Evolutionary conservation across 2,329 filamentous ascomycete genomes (phyloP).

Genomic region (Ampelomyces quisqualis): DNA sequence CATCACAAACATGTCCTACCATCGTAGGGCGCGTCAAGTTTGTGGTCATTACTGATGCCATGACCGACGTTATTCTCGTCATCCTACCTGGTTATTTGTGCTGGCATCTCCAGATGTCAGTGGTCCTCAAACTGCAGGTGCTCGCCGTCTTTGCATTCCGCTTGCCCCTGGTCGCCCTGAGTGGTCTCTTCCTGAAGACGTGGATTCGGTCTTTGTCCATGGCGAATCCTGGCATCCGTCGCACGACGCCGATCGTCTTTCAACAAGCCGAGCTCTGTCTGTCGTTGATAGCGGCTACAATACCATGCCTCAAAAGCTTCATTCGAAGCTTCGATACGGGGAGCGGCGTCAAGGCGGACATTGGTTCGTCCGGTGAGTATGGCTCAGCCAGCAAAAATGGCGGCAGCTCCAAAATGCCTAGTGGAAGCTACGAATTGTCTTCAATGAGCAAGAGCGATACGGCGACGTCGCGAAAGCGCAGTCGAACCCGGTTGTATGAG

Average conservation of each 20-base stretch:
- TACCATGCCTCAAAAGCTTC: conserved; percentile 33
- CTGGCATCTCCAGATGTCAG: conserved; percentile 29
- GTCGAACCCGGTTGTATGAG: not conserved
- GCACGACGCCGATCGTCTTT: conserved; percentile 19
- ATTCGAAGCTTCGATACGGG: conserved; percentile 29
- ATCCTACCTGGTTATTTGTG: conserved; percentile 26
- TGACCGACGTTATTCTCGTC: conserved; percentile 27
- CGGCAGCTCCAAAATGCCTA: not conserved
- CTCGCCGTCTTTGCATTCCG: conserved; percentile 27
- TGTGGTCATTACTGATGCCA: conserved; percentile 20
- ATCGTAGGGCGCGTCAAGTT: conserved; percentile 20
- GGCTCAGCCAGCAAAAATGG: conserved; percentile 5
- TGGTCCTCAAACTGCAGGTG: conserved; percentile 30
- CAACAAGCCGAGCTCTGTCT: conserved; percentile 27
- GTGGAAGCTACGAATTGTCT: conserved; percentile 2
- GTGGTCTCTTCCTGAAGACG: conserved; percentile 13
- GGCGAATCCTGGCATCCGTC: conserved; percentile 19
- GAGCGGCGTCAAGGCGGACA: conserved; percentile 21
- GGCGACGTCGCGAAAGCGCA: not conserved
- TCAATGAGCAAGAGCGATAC: not conserved
- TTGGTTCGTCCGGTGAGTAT: conserved; percentile 12
- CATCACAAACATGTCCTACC: conserved; percentile 16
- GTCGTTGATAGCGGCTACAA: conserved; percentile 29
- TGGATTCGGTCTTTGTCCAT: conserved; percentile 14
- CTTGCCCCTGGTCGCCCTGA: conserved; percentile 17